These are phyloP conservation scores for Cyberlindnera maritima DNA, from an alignment of 805 yeast genomes.

Conservation along the genomic window DNA sequence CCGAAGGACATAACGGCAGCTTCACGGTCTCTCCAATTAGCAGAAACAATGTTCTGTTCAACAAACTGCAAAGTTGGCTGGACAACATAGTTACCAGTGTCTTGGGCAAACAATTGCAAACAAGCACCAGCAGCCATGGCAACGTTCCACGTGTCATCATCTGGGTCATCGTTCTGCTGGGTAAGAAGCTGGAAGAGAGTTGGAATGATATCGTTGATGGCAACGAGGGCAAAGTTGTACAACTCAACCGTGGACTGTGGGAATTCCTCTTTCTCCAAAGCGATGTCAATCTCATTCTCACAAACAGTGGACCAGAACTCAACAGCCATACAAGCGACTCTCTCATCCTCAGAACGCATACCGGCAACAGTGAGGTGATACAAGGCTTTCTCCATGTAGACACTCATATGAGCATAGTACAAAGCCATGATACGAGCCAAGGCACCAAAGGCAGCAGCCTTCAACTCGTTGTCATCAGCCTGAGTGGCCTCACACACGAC, in stretches of 20 bases:
- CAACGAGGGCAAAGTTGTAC: slow-evolving; percentile 82
- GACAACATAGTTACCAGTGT: slow-evolving; percentile 82
- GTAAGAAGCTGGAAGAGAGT: slow-evolving; percentile 76
- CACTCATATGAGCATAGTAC: slow-evolving; percentile 85
- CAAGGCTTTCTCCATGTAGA: slow-evolving; percentile 96
- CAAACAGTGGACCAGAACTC: slow-evolving; percentile 99
- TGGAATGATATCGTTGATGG: slow-evolving; percentile 83
- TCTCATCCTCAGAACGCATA: slow-evolving; percentile 79
- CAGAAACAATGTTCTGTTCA: slow-evolving; percentile 59
- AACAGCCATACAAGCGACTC: slow-evolving; percentile 96
- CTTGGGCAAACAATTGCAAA: slow-evolving; percentile 88
- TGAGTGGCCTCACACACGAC: slow-evolving; percentile 99
- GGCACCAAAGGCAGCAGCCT: slow-evolving; percentile 95
- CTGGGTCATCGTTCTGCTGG: slow-evolving; percentile 88
- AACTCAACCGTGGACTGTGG: slow-evolving; percentile 50
- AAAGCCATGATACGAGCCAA: slow-evolving; percentile 86
- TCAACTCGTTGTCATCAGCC: slow-evolving; percentile 74
- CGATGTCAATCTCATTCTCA: slow-evolving; percentile 89
- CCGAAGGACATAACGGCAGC: slow-evolving; percentile 99
- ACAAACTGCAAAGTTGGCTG: slow-evolving; percentile 85
- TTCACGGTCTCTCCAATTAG: slow-evolving; percentile 84
- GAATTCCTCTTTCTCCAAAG: slow-evolving; percentile 61
- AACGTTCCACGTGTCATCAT: slow-evolving; percentile 96
- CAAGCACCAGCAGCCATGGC: slow-evolving; percentile 99
- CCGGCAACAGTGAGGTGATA: slow-evolving; percentile 88